A percentile compares a stretch with the other conserved stretches of the same genome.
Conservation (phyloP, 2,329 filamentous ascomycete genomes). For the Colletotrichum karsti region DNA sequence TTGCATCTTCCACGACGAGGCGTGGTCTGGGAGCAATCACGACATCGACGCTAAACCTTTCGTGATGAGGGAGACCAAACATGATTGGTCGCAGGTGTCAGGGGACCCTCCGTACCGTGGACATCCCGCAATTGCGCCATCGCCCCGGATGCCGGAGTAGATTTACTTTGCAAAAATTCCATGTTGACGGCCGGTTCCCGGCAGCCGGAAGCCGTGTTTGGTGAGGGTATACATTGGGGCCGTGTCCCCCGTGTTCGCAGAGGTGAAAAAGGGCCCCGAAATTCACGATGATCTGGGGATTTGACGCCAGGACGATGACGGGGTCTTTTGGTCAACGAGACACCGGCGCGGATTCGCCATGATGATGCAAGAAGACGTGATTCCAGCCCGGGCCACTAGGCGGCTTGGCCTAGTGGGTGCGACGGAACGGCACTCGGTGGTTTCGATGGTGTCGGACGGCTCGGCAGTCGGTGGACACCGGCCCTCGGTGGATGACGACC, state of each 20-base stretch:
- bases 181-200: slow-evolving; percentile 15
- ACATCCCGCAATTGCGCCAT: slow-evolving; percentile 31
- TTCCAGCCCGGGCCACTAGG: slow-evolving; percentile 21
- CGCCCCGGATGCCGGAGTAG: slow-evolving; percentile 27
- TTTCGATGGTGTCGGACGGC: slow-evolving; percentile 8
- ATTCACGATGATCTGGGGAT: background rate
- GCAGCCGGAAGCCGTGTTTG: slow-evolving; percentile 21
- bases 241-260: background rate
- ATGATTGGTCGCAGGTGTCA: slow-evolving; percentile 44
- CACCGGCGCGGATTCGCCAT: slow-evolving; percentile 19
- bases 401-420: slow-evolving; percentile 17
- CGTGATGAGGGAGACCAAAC: slow-evolving; percentile 44
- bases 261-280: background rate
- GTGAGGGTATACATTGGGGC: slow-evolving; percentile 10
- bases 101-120: slow-evolving; percentile 27
- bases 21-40: slow-evolving; percentile 52
- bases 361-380: slow-evolving; percentile 27
- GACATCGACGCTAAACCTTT: slow-evolving; percentile 62
- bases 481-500: slow-evolving; percentile 4
- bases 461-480: slow-evolving; percentile 21
- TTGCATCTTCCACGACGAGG: slow-evolving; percentile 20
- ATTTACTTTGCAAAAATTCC: background rate
- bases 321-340: background rate
- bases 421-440: slow-evolving; percentile 17
- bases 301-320: background rate